phyloP scores from a whole-genome alignment of 2,329 filamentous ascomycete species.

The Ploettnerulaceae sp. region DNA sequence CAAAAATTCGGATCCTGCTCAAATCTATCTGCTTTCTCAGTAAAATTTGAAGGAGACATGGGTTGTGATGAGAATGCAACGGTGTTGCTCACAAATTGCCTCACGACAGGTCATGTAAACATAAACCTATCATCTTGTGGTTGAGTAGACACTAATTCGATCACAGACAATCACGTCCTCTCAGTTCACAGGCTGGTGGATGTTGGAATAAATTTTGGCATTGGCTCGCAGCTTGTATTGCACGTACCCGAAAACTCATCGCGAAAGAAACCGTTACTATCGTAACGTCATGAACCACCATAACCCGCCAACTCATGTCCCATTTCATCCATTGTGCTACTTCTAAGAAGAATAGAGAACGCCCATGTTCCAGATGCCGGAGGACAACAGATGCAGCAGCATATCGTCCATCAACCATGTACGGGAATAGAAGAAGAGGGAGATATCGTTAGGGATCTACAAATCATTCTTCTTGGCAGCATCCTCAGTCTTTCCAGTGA shows the following conservation, averaged over 20 bases:
- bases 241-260: conserved; percentile 7
- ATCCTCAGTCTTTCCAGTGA: conserved; percentile 13
- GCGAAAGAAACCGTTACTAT: conserved; percentile 3
- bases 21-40: no score
- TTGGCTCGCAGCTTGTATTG: conserved; percentile 14
- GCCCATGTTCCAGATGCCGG: background rate
- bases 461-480: conserved; percentile 13
- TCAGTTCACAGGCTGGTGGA: no score
- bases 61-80: no score
- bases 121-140: no score
- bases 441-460: conserved; percentile 12
- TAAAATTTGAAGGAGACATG: no score
- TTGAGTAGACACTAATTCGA: no score
- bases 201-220: conserved; percentile 4
- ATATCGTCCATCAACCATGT: conserved; percentile 2
- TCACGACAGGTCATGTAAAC: no score
- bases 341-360: background rate
- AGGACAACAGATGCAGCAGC: background rate
- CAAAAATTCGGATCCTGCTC: no score
- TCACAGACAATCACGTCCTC: no score
- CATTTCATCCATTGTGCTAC: conserved; percentile 4
- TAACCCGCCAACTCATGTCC: background rate
- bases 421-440: conserved; percentile 9
- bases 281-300: conserved; percentile 6
- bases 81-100: no score